Percentiles rank a stretch among this genome's conserved stretches.
phyloP scores from a whole-genome alignment of 805 yeast genomes.

The Ogataea trehaloabstinens region DNA sequence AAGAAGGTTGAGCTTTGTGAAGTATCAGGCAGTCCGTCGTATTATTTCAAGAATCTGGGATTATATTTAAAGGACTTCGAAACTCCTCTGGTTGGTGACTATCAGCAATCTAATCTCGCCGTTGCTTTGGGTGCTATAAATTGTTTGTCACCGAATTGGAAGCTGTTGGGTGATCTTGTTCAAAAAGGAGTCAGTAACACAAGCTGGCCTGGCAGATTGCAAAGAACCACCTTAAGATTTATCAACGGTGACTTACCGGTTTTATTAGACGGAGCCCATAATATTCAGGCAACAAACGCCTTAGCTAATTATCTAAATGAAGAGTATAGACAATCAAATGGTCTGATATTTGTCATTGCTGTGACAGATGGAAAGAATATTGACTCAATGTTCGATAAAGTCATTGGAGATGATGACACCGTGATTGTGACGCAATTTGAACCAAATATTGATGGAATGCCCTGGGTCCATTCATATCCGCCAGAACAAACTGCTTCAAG shows the following conservation, averaged over 20 bases:
- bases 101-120: slow-evolving; percentile 68
- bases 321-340: slow-evolving; percentile 6
- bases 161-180: slow-evolving; percentile 31
- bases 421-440: slow-evolving; percentile 65
- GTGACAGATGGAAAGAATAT: slow-evolving; percentile 73
- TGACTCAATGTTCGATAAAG: slow-evolving; percentile 45
- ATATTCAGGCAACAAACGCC: slow-evolving; percentile 78
- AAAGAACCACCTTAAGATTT: slow-evolving; percentile 38
- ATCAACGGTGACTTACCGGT: slow-evolving; percentile 30
- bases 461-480: slow-evolving; percentile 70
- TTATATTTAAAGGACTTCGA: slow-evolving; percentile 17
- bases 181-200: slow-evolving; percentile 53
- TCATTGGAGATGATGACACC: slow-evolving; percentile 49
- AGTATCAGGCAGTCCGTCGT: slow-evolving; percentile 5
- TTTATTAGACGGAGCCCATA: slow-evolving; percentile 91
- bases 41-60: slow-evolving; percentile 2
- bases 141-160: slow-evolving; percentile 23
- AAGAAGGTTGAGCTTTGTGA: slow-evolving; percentile 29
- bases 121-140: slow-evolving; percentile 62
- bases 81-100: slow-evolving; percentile 67
- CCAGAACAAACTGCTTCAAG: slow-evolving; percentile 30
- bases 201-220: slow-evolving; percentile 88
- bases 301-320: slow-evolving; percentile 52
- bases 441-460: slow-evolving; percentile 77
- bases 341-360: slow-evolving; percentile 62